Evolutionary conservation across 345 rosid species (phyloP).

Genomic region (Psidium guajava): DNA sequence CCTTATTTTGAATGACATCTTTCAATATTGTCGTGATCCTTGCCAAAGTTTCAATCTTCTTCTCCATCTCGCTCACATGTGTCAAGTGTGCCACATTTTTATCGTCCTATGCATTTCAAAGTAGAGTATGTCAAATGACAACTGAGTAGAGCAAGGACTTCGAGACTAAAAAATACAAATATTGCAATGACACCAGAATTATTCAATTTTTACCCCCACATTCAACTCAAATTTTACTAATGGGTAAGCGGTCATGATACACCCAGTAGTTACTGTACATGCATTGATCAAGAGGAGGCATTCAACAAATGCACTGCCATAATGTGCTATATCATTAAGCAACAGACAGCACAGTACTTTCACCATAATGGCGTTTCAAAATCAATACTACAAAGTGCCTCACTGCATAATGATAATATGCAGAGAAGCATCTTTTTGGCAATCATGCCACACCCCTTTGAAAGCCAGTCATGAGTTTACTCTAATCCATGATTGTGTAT

Average conservation of each 20-base stretch:
- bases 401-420: neutral
- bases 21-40: conserved; percentile 88
- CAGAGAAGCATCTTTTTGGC: neutral
- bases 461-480: neutral
- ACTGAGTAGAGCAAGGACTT: neutral
- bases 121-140: neutral
- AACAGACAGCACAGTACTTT: neutral
- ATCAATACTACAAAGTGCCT: neutral
- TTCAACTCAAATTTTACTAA: neutral
- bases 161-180: neutral
- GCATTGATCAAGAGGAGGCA: neutral
- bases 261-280: neutral
- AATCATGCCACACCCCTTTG: neutral
- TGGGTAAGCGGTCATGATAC: neutral
- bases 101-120: conserved; percentile 48
- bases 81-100: conserved; percentile 95
- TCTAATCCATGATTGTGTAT: neutral
- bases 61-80: conserved; percentile 91
- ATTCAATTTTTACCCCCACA: neutral
- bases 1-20: conserved; percentile 99
- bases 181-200: neutral
- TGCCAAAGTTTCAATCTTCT: conserved; percentile 75
- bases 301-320: neutral
- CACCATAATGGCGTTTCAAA: neutral
- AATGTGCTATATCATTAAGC: neutral